phyloP scores from a whole-genome alignment of 768 basidiomycete species.

The Coprinellus aureogranulatus region DNA sequence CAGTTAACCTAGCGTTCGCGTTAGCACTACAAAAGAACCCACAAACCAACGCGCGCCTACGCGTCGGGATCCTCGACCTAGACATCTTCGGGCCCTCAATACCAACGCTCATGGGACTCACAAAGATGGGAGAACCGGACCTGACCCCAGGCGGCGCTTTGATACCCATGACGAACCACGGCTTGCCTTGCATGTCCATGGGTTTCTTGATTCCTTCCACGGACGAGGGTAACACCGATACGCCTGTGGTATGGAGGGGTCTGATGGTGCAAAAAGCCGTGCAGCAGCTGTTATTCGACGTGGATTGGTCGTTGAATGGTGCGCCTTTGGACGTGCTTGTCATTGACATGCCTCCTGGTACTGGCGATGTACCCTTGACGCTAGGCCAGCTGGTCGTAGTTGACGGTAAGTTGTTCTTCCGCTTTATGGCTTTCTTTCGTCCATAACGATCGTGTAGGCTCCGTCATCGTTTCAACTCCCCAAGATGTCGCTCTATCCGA shows the following conservation, averaged over 20 bases:
- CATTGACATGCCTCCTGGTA: slow-evolving; percentile 96
- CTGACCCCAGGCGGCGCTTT: slow-evolving; percentile 80
- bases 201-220: slow-evolving; percentile 79
- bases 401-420: slow-evolving; percentile 55
- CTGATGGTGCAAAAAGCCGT: slow-evolving; percentile 99
- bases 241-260: slow-evolving; percentile 91
- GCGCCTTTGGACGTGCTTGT: slow-evolving; percentile 73
- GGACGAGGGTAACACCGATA: slow-evolving; percentile 56
- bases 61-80: slow-evolving; percentile 87
- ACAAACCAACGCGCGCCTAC: slow-evolving; percentile 39
- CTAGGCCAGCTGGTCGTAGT: slow-evolving; percentile 84
- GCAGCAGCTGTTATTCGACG: slow-evolving; percentile 93
- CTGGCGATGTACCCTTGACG: slow-evolving; percentile 92
- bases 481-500: slow-evolving; percentile 92
- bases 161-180: slow-evolving; percentile 82
- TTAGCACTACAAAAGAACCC: slow-evolving; percentile 49
- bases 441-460: slow-evolving; percentile 52
- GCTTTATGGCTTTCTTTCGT: not conserved
- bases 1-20: slow-evolving; percentile 81
- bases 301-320: slow-evolving; percentile 66
- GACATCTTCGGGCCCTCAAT: slow-evolving; percentile 96
- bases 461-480: slow-evolving; percentile 92
- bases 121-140: slow-evolving; percentile 70
- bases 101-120: slow-evolving; percentile 90
- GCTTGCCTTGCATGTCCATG: slow-evolving; percentile 94